Percentiles rank a stretch among this genome's conserved stretches.
Conservation (phyloP, 192 early-diverging fungal genomes). For the Umbelopsis sp. region DNA sequence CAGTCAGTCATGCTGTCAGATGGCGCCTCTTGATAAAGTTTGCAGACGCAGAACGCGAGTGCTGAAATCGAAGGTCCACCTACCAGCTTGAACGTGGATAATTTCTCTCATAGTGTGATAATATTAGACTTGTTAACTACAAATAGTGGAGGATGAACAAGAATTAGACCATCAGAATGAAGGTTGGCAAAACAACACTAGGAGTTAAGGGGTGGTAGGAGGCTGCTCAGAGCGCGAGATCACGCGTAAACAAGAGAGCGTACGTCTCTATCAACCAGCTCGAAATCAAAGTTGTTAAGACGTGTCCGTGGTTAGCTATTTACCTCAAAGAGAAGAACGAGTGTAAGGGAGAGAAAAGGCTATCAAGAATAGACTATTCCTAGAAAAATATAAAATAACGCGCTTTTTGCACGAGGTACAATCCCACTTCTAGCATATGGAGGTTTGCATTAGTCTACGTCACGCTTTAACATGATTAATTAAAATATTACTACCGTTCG, state of each 20-base stretch:
- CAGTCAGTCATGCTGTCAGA: slow-evolving; percentile 10
- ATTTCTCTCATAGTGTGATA: slow-evolving; percentile 59
- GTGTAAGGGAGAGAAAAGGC: slow-evolving; percentile 5
- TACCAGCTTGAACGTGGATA: slow-evolving; percentile 61
- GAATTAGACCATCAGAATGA: background rate
- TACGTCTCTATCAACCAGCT: too few species aligned
- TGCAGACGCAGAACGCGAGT: background rate
- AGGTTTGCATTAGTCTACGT: background rate
- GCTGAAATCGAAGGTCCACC: slow-evolving; percentile 4
- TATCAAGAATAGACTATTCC: background rate
- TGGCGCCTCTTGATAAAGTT: background rate
- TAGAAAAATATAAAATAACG: slow-evolving; percentile 5
- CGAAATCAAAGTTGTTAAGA: too few species aligned
- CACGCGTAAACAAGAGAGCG: background rate
- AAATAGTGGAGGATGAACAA: background rate
- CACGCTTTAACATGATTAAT: background rate
- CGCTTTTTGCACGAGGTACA: slow-evolving; percentile 18
- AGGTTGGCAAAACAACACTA: background rate
- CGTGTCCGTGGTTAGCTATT: background rate
- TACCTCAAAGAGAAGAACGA: slow-evolving; percentile 13
- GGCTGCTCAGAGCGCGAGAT: background rate
- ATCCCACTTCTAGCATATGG: background rate
- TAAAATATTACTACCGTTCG: too few species aligned
- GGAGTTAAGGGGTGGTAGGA: slow-evolving; percentile 11
- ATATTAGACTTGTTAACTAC: background rate